Evolutionary conservation across 768 basidiomycete genomes (phyloP).

Genomic region (Auricularia cornea): DNA sequence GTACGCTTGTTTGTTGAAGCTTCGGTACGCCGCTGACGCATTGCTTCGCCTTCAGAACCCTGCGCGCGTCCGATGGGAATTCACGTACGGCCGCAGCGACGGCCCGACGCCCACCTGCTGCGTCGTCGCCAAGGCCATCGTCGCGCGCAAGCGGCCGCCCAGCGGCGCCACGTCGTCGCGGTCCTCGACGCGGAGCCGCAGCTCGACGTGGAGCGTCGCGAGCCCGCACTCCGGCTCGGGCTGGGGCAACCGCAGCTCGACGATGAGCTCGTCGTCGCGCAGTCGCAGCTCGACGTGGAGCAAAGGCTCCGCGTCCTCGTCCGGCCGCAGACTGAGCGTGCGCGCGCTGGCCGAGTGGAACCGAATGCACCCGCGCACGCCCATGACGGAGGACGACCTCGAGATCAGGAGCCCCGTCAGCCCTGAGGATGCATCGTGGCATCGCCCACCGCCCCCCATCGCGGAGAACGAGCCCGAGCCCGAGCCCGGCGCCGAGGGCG

Average conservation of each 20-base stretch:
- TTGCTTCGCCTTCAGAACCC: neutral
- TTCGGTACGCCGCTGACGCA: neutral
- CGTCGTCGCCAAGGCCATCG: neutral
- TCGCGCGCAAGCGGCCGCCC: neutral
- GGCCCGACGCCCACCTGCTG: neutral
- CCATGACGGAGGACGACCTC: neutral
- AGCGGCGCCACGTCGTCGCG: neutral
- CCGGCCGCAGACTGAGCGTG: neutral
- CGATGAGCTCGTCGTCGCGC: neutral
- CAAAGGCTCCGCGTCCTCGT: neutral
- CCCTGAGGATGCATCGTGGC: neutral
- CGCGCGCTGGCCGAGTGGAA: neutral
- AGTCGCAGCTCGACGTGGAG: neutral
- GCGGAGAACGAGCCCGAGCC: neutral
- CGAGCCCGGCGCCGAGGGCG: neutral
- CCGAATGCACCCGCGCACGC: neutral
- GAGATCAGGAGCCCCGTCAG: neutral
- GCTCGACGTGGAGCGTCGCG: neutral
- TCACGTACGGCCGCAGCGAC: neutral
- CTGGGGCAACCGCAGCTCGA: neutral
- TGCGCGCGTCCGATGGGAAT: neutral
- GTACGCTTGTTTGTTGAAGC: neutral
- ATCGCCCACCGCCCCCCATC: neutral
- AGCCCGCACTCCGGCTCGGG: neutral
- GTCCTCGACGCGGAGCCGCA: neutral